Percentiles rank a stretch among this genome's conserved stretches.
Evolutionary conservation across 2,329 filamentous ascomycete species (phyloP).

Genomic region (Fusarium caatingaense): DNA sequence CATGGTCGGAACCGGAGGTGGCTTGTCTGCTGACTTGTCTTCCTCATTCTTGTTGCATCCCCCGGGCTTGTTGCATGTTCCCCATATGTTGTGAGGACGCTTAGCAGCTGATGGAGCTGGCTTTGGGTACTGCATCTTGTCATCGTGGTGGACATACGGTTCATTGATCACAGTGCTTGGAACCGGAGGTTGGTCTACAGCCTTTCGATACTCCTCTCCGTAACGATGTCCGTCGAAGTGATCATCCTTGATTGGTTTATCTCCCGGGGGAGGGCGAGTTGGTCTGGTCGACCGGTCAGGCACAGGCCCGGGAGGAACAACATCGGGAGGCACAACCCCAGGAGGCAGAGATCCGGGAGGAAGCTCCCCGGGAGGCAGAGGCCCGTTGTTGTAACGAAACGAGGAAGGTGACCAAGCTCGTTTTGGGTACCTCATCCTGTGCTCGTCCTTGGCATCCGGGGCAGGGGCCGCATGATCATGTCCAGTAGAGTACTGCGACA

Average conservation of each 20-base stretch:
- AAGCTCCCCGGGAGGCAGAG: neutral
- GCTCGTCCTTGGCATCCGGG: neutral
- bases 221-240: too few species aligned
- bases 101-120: neutral
- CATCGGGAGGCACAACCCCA: too few species aligned
- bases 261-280: too few species aligned
- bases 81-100: neutral
- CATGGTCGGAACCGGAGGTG: neutral
- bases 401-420: neutral
- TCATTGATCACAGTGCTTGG: neutral
- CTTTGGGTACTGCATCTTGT: neutral
- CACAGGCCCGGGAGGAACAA: too few species aligned
- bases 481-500: neutral
- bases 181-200: neutral
- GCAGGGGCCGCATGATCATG: neutral
- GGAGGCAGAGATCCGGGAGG: neutral
- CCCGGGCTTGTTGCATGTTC: neutral
- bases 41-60: neutral
- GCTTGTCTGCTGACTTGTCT: neutral
- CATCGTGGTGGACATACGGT: neutral
- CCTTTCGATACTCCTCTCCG: too few species aligned
- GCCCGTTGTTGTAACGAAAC: neutral
- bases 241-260: too few species aligned
- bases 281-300: too few species aligned
- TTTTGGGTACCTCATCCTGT: neutral